Conservation (phyloP, 257 asterid species). For the Nicotiana obtusifolia region DNA sequence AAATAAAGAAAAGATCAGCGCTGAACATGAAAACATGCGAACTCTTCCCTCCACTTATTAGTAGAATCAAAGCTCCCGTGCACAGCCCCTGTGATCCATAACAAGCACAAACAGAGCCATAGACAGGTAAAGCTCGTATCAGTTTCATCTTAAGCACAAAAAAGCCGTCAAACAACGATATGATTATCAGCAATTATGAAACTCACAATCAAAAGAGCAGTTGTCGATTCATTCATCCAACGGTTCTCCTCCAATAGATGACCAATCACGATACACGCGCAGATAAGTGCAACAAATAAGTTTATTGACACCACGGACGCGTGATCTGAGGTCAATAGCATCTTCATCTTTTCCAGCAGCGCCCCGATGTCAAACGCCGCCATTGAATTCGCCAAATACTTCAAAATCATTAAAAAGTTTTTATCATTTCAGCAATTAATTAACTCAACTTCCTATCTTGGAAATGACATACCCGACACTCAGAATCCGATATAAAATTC, state of each 20-base stretch:
- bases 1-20: slow-evolving; percentile 88
- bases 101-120: neutral
- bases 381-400: neutral
- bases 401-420: neutral
- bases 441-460: neutral
- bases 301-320: slow-evolving; percentile 66
- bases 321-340: slow-evolving; percentile 46
- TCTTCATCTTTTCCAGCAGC: slow-evolving; percentile 25
- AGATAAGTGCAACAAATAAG: slow-evolving; percentile 68
- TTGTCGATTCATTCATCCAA: slow-evolving; percentile 95
- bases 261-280: slow-evolving; percentile 83
- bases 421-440: neutral
- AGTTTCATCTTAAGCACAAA: neutral
- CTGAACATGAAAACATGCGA: slow-evolving; percentile 85
- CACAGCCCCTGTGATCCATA: slow-evolving; percentile 55
- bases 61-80: slow-evolving; percentile 75
- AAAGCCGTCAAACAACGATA: neutral
- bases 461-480: neutral
- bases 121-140: neutral
- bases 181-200: neutral
- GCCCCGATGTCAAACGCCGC: slow-evolving; percentile 37
- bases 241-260: slow-evolving; percentile 90
- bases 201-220: slow-evolving; percentile 67
- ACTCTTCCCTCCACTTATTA: slow-evolving; percentile 68
- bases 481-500: neutral